These are phyloP conservation scores for Kondoa subrosea DNA, from an alignment of 768 basidiomycete species.

Conservation along the genomic window DNA sequence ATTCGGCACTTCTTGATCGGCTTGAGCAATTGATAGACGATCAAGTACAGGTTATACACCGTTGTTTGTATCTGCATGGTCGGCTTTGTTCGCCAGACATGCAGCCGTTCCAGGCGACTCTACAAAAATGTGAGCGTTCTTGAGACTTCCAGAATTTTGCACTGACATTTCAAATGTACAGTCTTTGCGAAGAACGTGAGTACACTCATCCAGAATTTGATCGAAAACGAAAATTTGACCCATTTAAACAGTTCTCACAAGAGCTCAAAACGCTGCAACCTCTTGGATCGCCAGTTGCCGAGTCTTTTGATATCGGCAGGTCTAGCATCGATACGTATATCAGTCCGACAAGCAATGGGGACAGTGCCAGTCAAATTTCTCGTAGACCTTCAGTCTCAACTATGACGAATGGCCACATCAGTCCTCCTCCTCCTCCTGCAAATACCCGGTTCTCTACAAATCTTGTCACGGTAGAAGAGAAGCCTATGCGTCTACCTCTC, in stretches of 20 bases:
- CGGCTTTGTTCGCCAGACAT: slow-evolving; percentile 70
- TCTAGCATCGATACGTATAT: background rate
- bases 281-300: background rate
- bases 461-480: background rate
- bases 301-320: background rate
- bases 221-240: background rate
- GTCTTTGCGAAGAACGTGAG: slow-evolving; percentile 4
- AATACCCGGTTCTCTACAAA: background rate
- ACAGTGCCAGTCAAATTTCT: background rate
- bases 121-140: slow-evolving; percentile 39
- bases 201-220: background rate
- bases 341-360: background rate
- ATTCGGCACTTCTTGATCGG: slow-evolving; percentile 53
- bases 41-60: slow-evolving; percentile 55
- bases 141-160: background rate
- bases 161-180: background rate
- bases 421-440: background rate
- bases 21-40: slow-evolving; percentile 61
- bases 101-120: slow-evolving; percentile 75
- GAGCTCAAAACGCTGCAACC: background rate
- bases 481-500: background rate
- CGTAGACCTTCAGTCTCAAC: background rate
- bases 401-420: background rate
- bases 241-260: background rate
- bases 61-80: slow-evolving; percentile 66